These are phyloP conservation scores for Viola pubescens DNA, from an alignment of 441 rosid genomes.

Conservation along the genomic window DNA sequence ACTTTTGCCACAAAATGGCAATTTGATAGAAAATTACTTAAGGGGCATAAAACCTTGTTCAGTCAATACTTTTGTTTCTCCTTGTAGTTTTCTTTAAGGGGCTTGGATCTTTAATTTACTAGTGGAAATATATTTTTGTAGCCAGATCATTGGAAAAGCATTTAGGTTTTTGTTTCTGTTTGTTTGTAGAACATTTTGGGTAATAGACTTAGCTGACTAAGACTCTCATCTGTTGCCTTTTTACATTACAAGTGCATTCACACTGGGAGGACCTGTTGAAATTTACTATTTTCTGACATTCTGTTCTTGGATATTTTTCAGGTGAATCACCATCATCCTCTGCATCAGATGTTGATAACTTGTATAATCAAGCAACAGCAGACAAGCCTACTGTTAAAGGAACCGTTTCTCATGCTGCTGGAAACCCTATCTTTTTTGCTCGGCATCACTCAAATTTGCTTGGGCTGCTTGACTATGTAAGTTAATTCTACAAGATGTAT, in stretches of 20 bases:
- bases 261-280: neutral
- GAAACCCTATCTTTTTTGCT: constrained; percentile 42
- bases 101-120: neutral
- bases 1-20: too few species aligned
- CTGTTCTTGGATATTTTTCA: constrained; percentile 23
- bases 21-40: too few species aligned
- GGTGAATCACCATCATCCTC: constrained; percentile 96
- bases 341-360: constrained; percentile 80
- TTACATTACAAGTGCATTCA: neutral
- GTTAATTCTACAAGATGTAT: constrained; percentile 24
- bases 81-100: too few species aligned
- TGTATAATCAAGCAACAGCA: constrained; percentile 40
- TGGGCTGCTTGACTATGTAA: constrained; percentile 68
- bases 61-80: too few species aligned
- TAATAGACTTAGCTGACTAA: neutral
- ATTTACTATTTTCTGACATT: neutral
- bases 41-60: too few species aligned
- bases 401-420: constrained; percentile 36
- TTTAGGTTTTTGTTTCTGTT: neutral
- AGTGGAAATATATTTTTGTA: neutral
- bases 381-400: constrained; percentile 54
- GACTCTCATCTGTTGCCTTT: constrained; percentile 1
- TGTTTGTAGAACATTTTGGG: neutral
- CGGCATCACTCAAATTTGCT: constrained; percentile 35
- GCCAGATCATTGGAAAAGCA: neutral